Base-by-base conservation (phyloP, 2,329 filamentous ascomycete genomes). In the Monilinia polystroma region DNA sequence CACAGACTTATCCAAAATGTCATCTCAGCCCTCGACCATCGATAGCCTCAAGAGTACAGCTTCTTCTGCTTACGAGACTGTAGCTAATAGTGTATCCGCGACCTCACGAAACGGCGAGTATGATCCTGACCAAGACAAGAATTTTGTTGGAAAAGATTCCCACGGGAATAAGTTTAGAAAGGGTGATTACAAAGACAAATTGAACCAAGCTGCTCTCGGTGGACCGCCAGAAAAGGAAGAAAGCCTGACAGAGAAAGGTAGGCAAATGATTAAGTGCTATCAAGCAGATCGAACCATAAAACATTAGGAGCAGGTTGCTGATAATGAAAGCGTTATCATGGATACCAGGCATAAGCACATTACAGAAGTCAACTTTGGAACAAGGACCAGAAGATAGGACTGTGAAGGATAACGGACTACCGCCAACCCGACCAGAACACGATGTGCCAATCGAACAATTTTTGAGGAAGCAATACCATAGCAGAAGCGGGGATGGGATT, bases 401-500 rank as follows among this genome's bases (percentile, higher is more conserved):
- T 8, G 51, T 20, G 5, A 52, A 60, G 55, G n/a, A 43, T 43
- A 43, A 53, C 58, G 52, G 38, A 38, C 66, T 59, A 57, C 72
- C 73, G 8, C 73, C 73, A 7, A 66, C 63, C 8, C 66, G 72
- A 69, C 72, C 73, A 10, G 70, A 73, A 64, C 69, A 75, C 67
- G 73, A 75, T 70, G 70, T 72, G n/a, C 74, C 73, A 43, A 73
- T 75, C n/a, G 72, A 74, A 66, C 64, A 74, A 64, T 75, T 75
- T 54, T 63, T 75, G 41, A 72, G 72, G 56, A 65, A 67, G 12
- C 73, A 75, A 60, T 75, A 75, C 62, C 71, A 71, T 60, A 74
- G 73, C 57, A 71, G 64, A 52, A 71, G 68, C 53, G 71, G 70
- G 10, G 67, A 71, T 29, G 67, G 66, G 5, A 69, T 73, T 64